Base-by-base conservation (phyloP, 495 filamentous ascomycete genomes). In the Penicillium maclennaniae region DNA sequence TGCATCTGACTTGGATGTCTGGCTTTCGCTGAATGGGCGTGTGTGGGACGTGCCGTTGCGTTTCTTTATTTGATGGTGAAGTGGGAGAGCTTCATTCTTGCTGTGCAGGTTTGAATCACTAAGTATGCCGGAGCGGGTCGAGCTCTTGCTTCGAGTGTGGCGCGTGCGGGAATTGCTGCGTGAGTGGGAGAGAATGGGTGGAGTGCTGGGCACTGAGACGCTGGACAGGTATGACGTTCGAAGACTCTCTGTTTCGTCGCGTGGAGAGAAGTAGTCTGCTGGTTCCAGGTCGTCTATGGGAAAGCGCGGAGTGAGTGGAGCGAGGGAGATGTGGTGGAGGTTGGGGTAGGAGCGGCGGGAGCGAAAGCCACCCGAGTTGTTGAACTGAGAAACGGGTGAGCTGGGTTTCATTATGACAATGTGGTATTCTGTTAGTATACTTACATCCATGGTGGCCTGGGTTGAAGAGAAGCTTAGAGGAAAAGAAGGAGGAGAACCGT, bases 221-320 rank as follows among this genome's bases (percentile, higher is more conserved):
- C 74, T 75, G 45, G 73, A 68, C 50, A 74, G 69, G 47, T 76
- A 75, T 4, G 72, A 75, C 4, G 66, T 68, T 50, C 61, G 52
- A 23, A 58, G 54, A 47, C 48, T 44, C 7, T 45, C 56, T 27
- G 20, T 52, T 1, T 16, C 51, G 37, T 54, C 47, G 6, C 50
- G 58, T 17, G 59, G 51, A n/a, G 59, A 61, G 59, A 73, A 73
- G 53, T 74, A 70, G 55, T 72, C 69, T 45, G 48, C 42, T 43
- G 52, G 45, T 25, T 65, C 61, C 45, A 39, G 36, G 38, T 62
- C 61, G 58, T 86, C 79, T 44, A 85, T 72, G 46, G 85, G 83
- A 52, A 86, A 80, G 65, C 76, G 79, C 45, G 84, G 80, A 15
- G 84, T 87, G 17, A 89, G 73, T 50, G 86, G 85, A 27, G 83